These are phyloP conservation scores for Coffea eugenioides DNA, from an alignment of 257 asterid species.

Conservation along the genomic window DNA sequence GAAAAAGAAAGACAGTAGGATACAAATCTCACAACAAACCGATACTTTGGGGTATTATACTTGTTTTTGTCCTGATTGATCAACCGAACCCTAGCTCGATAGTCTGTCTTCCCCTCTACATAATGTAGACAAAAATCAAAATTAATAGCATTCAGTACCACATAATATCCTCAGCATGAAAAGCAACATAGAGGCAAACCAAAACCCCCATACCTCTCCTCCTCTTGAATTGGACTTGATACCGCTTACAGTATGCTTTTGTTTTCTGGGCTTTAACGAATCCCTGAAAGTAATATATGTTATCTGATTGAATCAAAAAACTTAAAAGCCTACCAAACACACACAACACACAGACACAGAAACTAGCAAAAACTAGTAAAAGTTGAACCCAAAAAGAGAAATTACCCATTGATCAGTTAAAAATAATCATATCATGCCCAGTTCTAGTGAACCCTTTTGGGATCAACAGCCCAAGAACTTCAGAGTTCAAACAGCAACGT, in stretches of 20 bases:
- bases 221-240: constrained; percentile 72
- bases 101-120: constrained; percentile 88
- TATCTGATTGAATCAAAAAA: not conserved
- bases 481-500: not conserved
- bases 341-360: not conserved
- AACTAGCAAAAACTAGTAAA: not conserved
- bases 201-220: constrained; percentile 46
- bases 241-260: constrained; percentile 65
- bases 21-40: constrained; percentile 79
- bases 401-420: not conserved
- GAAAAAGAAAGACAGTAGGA: constrained; percentile 24
- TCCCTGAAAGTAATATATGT: constrained; percentile 16
- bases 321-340: not conserved
- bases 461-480: not conserved
- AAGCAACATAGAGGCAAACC: not conserved
- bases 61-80: constrained; percentile 88
- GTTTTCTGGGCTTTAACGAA: constrained; percentile 61
- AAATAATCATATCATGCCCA: too few species aligned
- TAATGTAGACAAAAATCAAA: not conserved
- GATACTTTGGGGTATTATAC: constrained; percentile 77
- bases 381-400: not conserved
- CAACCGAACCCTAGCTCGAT: constrained; percentile 74
- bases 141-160: not conserved
- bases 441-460: too few species aligned
- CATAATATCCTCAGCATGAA: not conserved